Percentiles rank a stretch among this genome's conserved stretches.
Evolutionary conservation across 306 rosid species (phyloP).

Genomic region (Clitoria ternatea): DNA sequence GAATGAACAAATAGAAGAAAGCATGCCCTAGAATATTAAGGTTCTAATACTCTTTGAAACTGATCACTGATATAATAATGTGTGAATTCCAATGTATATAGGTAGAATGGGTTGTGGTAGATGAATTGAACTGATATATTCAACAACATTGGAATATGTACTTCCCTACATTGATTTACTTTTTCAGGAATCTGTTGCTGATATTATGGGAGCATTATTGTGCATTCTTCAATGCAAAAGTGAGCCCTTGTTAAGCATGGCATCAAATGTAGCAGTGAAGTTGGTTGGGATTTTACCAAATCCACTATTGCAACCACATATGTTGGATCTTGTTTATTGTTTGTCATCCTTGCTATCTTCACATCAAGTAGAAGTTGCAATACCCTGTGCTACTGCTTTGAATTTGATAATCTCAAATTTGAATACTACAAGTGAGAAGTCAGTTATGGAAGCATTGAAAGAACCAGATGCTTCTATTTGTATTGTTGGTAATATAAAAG

Average conservation of each 20-base stretch:
- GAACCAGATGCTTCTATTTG: constrained; percentile 39
- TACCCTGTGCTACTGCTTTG: constrained; percentile 59
- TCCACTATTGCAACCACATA: constrained; percentile 40
- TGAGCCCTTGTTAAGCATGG: constrained; percentile 40
- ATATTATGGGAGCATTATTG: constrained; percentile 58
- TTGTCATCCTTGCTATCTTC: constrained; percentile 56
- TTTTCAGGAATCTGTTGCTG: constrained; percentile 63
- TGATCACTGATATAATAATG: background rate
- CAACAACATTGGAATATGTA: constrained; percentile 3
- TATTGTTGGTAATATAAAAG: constrained; percentile 39
- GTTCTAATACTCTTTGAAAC: background rate
- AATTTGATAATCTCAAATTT: constrained; percentile 50
- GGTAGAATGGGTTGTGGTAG: background rate
- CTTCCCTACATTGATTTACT: constrained; percentile 10
- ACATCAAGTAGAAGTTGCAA: constrained; percentile 49
- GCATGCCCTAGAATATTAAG: background rate
- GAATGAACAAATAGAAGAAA: background rate
- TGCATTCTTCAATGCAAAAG: constrained; percentile 70
- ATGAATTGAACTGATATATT: constrained; percentile 4
- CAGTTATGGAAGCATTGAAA: constrained; percentile 54
- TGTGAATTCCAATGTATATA: background rate
- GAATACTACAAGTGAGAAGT: constrained; percentile 49
- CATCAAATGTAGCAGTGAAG: constrained; percentile 58
- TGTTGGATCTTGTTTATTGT: constrained; percentile 61
- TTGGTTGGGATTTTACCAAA: constrained; percentile 51